Base-by-base conservation (phyloP, 768 basidiomycete species). In the Coprinellus micaceus region DNA sequence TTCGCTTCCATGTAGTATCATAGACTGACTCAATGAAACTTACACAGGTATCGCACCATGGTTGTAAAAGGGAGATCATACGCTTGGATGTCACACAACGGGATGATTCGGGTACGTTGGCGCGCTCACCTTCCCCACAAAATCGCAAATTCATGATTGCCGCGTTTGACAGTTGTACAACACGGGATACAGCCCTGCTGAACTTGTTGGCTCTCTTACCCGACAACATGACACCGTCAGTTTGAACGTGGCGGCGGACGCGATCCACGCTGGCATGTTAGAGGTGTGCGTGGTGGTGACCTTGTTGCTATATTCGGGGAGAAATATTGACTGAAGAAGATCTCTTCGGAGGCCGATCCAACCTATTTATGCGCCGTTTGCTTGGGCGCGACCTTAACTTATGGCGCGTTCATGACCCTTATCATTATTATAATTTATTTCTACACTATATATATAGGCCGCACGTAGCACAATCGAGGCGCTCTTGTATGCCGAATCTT, bases 31-130 rank as follows among this genome's bases (percentile, higher is more conserved):
- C n/a, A n/a, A n/a, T n/a, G n/a, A n/a, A n/a, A n/a, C n/a, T n/a
- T n/a, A n/a, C n/a, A n/a, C n/a, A 57, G 56, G 12, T 51, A 57
- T 36, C 39, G 56, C 4, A 57, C 56, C 15, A 52, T 57, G 56
- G 7, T 52, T 10, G 51, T 57, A 6, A 57, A 57, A 33, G 56
- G 56, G 2, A 51, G 30, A 29, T 49, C 56, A 12, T 57, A 45
- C 30, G 56, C 56, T 1, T 57, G 49, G 51, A 52, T 43, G 2
- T 46, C 50, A 3, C 51, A 57, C 15, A 29, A 47, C 43, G 41
- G 29, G 6, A 33, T 50, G 12, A 52, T 57, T 17, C 48, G 49
- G 25, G 55, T 57, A 40, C n/a, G 45, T 28, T 6, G 6, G 33
- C 33, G n/a, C 37, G 11, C 11, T 28, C 17, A 15, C 30, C 13